These are phyloP conservation scores for Boechera stricta DNA, from an alignment of 345 rosid genomes.

Conservation along the genomic window DNA sequence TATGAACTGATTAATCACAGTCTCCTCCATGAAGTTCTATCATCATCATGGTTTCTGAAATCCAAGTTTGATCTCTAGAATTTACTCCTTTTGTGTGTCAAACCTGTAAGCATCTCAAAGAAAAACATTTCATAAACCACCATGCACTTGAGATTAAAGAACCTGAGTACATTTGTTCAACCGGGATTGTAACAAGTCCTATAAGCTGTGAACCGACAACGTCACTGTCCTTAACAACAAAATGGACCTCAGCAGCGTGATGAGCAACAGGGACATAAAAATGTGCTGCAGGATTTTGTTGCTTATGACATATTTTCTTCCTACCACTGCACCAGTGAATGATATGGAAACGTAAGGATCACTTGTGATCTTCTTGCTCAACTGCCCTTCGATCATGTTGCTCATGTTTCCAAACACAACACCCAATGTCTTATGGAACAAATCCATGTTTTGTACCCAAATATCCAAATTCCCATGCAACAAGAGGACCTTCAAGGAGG, in stretches of 20 bases:
- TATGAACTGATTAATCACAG: too few species aligned
- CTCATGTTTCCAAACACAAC: too few species aligned
- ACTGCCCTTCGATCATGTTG: slow-evolving; percentile 52
- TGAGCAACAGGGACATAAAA: slow-evolving; percentile 93
- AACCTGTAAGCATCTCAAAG: too few species aligned
- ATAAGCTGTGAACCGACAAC: slow-evolving; percentile 85
- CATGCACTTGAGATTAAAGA: too few species aligned
- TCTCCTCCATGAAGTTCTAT: too few species aligned
- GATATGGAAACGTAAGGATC: slow-evolving; percentile 91
- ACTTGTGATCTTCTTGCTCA: slow-evolving; percentile 68
- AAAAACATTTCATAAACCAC: too few species aligned
- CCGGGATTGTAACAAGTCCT: slow-evolving; percentile 52
- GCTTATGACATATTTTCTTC: slow-evolving; percentile 86
- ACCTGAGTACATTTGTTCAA: too few species aligned
- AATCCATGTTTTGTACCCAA: slow-evolving; percentile 46
- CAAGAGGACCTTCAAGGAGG: slow-evolving; percentile 77
- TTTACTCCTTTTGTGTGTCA: too few species aligned
- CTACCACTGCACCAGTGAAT: slow-evolving; percentile 66
- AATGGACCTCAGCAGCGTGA: slow-evolving; percentile 79
- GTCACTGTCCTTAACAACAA: slow-evolving; percentile 88
- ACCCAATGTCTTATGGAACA: too few species aligned
- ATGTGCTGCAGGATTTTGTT: slow-evolving; percentile 86
- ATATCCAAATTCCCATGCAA: slow-evolving; percentile 94
- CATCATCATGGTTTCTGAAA: too few species aligned
- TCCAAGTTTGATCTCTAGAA: too few species aligned